phyloP scores from a whole-genome alignment of 192 early-diverging fungal genomes.

The Dissophora globulifera region DNA sequence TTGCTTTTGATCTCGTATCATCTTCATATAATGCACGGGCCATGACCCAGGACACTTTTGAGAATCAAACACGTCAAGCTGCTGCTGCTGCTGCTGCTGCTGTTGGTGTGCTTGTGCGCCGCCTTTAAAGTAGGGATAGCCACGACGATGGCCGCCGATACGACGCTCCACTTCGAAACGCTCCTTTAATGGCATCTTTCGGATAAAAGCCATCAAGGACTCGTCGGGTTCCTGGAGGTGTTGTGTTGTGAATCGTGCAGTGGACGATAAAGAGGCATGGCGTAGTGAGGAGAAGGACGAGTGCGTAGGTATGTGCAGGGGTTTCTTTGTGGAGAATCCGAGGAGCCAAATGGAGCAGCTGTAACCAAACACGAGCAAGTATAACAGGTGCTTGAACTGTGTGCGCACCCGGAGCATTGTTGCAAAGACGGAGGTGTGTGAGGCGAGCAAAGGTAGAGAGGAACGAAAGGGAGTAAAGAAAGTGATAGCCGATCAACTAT shows the following conservation, averaged over 20 bases:
- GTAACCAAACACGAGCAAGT: not conserved
- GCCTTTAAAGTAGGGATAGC: too few species aligned
- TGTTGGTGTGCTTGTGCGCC: too few species aligned
- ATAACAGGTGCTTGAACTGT: constrained; percentile 5
- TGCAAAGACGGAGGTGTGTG: not conserved
- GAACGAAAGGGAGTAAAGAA: too few species aligned
- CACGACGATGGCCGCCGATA: constrained; percentile 6
- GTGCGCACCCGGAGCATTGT: constrained; percentile 8
- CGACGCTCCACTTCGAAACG: constrained; percentile 19
- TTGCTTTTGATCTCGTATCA: not conserved
- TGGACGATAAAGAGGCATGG: not conserved
- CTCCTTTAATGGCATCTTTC: constrained; percentile 1
- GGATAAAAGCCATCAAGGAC: not conserved
- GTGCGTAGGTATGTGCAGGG: not conserved
- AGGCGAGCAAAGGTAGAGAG: not conserved
- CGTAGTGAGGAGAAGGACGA: not conserved
- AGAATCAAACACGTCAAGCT: not conserved
- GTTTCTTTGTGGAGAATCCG: constrained; percentile 7
- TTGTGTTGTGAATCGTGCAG: not conserved
- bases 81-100: too few species aligned
- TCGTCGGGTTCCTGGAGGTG: constrained; percentile 8
- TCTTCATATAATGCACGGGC: constrained; percentile 11
- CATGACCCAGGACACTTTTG: constrained; percentile 9
- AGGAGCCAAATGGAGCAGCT: constrained; percentile 9
- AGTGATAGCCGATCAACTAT: too few species aligned